Base-by-base conservation (phyloP, 192 early-diverging fungal species). In the Podochytrium sp. region DNA sequence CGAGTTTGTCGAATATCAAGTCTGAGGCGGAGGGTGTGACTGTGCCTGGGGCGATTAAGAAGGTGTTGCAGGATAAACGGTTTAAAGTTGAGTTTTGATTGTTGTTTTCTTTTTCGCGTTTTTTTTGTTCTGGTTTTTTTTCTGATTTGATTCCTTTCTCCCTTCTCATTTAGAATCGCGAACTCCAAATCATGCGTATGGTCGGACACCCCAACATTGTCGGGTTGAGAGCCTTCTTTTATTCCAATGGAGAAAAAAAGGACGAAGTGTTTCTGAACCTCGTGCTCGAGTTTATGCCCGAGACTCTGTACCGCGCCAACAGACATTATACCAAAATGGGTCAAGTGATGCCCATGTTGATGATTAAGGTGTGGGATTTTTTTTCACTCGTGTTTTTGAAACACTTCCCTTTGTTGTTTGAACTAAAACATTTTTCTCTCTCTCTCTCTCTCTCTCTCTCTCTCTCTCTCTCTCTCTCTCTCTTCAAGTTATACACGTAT, bases 211-310 rank as follows among this genome's bases (percentile, higher is more conserved):
- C 91, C 70, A 99, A 99, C 80, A 92, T 99, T 71, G 93, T 95
- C 38, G 90, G 81, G 10, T 84, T 99, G 51, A 89, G 89, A 75
- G 92, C 92, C 63, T 98, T 92, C 81, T 99, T 99, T 80, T 98
- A 97, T 83, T 94, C 92, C 33, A 91, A 91, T 80, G 96, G 95
- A 74, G 96, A 98, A 42, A 92, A 93, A 82, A 90, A 90, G 76
- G 96, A 99, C 71, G 97, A 99, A 65, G 89, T 97, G 10, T 99
- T 93, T 78, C 86, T 99, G 39, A 98, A 99, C 77, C 87, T 99
- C 38, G 92, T 96, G 35, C 84, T 99, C 23, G 96, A 99, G 78
- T 99, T 86, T 70, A 89, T 98, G 41, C 97, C 97, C 18, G 96
- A 99, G 81, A 99, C 96, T 4, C 92, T 99, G 55, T 97, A 96